phyloP scores from a whole-genome alignment of 2,329 filamentous ascomycete species.

The Colletotrichum brevisporum region DNA sequence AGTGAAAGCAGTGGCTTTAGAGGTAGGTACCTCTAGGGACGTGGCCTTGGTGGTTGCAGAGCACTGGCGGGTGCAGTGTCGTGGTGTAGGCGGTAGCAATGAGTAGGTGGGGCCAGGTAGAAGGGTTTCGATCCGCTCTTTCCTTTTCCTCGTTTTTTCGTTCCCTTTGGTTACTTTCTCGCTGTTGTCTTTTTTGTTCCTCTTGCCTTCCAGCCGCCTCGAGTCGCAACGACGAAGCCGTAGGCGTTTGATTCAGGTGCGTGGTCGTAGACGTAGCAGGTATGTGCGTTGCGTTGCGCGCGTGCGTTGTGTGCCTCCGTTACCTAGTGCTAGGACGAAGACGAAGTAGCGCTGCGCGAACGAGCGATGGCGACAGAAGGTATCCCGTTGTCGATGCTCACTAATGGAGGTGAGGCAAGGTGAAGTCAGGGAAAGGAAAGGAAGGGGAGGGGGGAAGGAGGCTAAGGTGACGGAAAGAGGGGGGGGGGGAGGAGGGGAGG shows the following conservation, averaged over 20 bases:
- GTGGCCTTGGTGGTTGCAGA: no score
- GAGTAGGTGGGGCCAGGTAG: background rate
- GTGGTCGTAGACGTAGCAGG: slow-evolving; percentile 3
- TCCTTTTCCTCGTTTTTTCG: slow-evolving; percentile 6
- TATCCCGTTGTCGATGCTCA: slow-evolving; percentile 18
- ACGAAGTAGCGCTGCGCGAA: slow-evolving; percentile 27
- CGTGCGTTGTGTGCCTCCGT: slow-evolving; percentile 16
- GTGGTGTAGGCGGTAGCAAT: slow-evolving; percentile 4
- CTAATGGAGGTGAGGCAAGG: slow-evolving; percentile 15
- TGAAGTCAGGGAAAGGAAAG: slow-evolving; percentile 17
- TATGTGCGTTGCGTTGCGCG: slow-evolving; percentile 17
- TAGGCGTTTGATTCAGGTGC: background rate
- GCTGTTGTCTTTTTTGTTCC: background rate
- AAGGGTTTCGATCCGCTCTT: background rate
- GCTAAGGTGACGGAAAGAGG: slow-evolving; percentile 6
- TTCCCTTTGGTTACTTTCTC: background rate
- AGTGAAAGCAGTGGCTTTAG: no score
- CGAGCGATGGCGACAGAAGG: slow-evolving; percentile 9
- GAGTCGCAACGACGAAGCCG: background rate
- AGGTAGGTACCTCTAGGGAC: no score
- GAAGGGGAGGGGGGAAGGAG: slow-evolving; percentile 23
- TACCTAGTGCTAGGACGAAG: slow-evolving; percentile 3
- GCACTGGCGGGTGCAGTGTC: slow-evolving; percentile 1
- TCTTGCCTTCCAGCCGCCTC: background rate
- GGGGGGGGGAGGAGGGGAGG: slow-evolving; percentile 33